Evolutionary conservation across 164 flowering plant species (phyloP).

Genomic region (Vitis rotundifolia): DNA sequence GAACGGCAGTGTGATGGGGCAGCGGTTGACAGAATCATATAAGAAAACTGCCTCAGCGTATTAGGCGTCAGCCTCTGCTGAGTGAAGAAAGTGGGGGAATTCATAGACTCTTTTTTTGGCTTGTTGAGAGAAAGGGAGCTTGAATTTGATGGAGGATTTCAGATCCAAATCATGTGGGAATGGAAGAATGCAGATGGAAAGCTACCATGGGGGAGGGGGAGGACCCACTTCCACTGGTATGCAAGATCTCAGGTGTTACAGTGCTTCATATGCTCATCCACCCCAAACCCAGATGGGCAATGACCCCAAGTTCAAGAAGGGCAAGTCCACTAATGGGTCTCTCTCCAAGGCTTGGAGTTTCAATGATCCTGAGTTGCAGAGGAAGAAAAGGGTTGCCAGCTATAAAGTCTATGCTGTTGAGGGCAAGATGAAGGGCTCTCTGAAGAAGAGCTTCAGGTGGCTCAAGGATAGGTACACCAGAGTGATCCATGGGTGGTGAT

Average conservation of each 20-base stretch:
- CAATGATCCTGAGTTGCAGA: conserved; percentile 50
- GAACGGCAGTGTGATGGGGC: no score
- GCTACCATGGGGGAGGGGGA: conserved; percentile 4
- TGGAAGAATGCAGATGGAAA: conserved; percentile 25
- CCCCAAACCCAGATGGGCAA: conserved; percentile 16
- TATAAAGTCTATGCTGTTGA: conserved; percentile 49
- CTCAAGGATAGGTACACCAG: conserved; percentile 31
- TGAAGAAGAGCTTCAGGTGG: conserved; percentile 50
- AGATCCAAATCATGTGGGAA: conserved; percentile 39
- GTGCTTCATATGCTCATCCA: conserved; percentile 33
- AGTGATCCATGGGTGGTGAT: conserved; percentile 29
- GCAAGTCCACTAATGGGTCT: conserved; percentile 28
- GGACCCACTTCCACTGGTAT: conserved; percentile 11
- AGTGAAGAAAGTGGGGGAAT: no score
- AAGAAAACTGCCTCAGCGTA: no score
- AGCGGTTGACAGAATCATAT: no score
- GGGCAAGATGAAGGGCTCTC: conserved; percentile 48
- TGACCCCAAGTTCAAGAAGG: conserved; percentile 33
- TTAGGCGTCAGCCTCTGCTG: no score
- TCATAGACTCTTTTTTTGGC: no score
- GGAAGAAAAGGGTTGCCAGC: conserved; percentile 53
- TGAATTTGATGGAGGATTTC: conserved; percentile 33
- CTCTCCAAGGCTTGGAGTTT: conserved; percentile 40
- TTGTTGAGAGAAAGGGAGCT: no score
- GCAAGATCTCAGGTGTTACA: conserved; percentile 47